Evolutionary conservation across 2,329 filamentous ascomycete species (phyloP).

Genomic region (Ilyonectria robusta): DNA sequence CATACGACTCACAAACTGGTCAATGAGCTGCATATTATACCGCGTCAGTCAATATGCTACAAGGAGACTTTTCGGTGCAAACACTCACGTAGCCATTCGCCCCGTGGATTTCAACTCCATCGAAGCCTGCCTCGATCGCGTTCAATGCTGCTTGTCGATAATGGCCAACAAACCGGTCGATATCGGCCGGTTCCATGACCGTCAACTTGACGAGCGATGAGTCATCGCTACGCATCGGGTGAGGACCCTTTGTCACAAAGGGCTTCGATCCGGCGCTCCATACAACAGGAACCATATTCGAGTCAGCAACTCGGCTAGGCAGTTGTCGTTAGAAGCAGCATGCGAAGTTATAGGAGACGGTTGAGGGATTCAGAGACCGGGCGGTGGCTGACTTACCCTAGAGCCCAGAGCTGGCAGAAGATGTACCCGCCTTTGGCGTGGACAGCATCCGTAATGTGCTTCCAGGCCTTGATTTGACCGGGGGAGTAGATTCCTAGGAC

Average conservation of each 20-base stretch:
- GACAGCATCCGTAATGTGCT: conserved; percentile 71
- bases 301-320: conserved; percentile 39
- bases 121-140: conserved; percentile 76
- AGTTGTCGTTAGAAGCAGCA: conserved; percentile 8
- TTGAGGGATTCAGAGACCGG: conserved; percentile 56
- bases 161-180: conserved; percentile 71
- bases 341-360: background rate
- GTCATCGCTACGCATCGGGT: conserved; percentile 23
- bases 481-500: conserved; percentile 69
- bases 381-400: conserved; percentile 65
- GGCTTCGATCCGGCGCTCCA: conserved; percentile 41
- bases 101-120: conserved; percentile 75
- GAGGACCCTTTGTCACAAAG: conserved; percentile 19
- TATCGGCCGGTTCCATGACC: conserved; percentile 75
- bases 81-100: conserved; percentile 71
- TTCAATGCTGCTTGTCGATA: conserved; percentile 69
- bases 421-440: conserved; percentile 74
- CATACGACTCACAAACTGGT: conserved; percentile 65
- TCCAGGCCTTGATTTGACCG: conserved; percentile 73
- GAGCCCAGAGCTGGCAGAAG: conserved; percentile 74
- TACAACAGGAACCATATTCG: conserved; percentile 33
- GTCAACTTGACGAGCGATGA: conserved; percentile 51
- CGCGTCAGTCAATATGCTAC: conserved; percentile 16
- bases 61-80: too few species aligned
- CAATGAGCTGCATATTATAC: conserved; percentile 53